Evolutionary conservation across 805 yeast genomes (phyloP).

Genomic region (Priceomyces castillae): DNA sequence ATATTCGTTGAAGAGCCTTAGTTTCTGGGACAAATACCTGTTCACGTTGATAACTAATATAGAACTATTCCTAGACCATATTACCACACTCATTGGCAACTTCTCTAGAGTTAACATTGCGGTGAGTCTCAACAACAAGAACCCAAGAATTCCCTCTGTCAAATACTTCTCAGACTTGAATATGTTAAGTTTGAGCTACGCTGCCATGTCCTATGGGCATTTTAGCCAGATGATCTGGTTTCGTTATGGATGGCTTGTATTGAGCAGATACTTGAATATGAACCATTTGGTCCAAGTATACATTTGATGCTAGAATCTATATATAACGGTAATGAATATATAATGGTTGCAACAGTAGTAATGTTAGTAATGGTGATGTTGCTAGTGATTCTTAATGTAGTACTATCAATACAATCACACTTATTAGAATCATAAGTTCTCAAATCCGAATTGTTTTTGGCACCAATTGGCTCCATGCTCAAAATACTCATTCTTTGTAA

Average conservation of each 20-base stretch:
- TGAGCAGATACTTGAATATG: conserved; percentile 72
- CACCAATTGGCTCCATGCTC: conserved; percentile 76
- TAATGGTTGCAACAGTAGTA: too few species aligned
- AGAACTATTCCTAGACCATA: conserved; percentile 36
- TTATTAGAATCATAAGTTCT: conserved; percentile 16
- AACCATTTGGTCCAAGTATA: conserved; percentile 55
- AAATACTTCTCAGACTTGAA: conserved; percentile 40
- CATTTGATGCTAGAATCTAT: too few species aligned
- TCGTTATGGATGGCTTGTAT: conserved; percentile 79
- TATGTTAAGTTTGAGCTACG: conserved; percentile 43
- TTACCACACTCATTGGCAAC: conserved; percentile 31
- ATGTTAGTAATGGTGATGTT: too few species aligned
- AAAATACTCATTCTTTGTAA: conserved; percentile 75
- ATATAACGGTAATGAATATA: too few species aligned
- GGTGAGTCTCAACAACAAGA: conserved; percentile 30
- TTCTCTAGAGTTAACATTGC: conserved; percentile 34
- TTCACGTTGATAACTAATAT: conserved; percentile 43
- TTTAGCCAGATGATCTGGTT: conserved; percentile 93
- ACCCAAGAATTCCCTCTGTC: conserved; percentile 22
- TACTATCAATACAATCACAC: not conserved
- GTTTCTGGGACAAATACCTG: conserved; percentile 49
- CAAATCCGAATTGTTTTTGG: conserved; percentile 49
- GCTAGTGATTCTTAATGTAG: too few species aligned
- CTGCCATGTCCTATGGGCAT: conserved; percentile 83
- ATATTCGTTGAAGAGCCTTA: conserved; percentile 33